Percentiles rank a stretch among this genome's conserved stretches.
phyloP scores from a whole-genome alignment of 345 rosid genomes.

The Balakata baccata region DNA sequence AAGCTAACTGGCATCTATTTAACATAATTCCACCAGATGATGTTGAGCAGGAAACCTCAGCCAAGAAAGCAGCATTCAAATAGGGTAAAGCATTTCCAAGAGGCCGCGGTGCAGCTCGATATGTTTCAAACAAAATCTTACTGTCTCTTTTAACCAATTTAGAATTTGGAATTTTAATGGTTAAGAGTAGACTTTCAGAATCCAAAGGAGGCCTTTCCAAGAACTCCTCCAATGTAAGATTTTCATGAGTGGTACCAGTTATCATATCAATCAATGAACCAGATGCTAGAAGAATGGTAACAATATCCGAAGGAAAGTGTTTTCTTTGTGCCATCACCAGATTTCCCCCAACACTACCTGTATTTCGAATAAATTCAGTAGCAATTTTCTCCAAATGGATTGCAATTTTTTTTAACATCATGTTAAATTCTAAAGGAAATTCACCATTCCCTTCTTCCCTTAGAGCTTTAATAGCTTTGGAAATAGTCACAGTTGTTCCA shows the following conservation, averaged over 20 bases:
- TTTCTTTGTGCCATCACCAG: constrained; percentile 76
- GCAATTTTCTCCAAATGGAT: constrained; percentile 75
- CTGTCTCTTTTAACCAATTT: constrained; percentile 24
- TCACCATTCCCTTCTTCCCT: constrained; percentile 31
- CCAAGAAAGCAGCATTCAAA: constrained; percentile 78
- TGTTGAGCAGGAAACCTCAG: constrained; percentile 44
- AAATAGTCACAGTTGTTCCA: constrained; percentile 76
- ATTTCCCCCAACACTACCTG: constrained; percentile 80
- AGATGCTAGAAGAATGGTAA: constrained; percentile 66
- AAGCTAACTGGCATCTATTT: constrained; percentile 54
- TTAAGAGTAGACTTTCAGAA: constrained; percentile 46
- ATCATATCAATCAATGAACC: constrained; percentile 49
- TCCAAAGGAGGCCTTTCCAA: constrained; percentile 56
- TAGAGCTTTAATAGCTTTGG: constrained; percentile 59
- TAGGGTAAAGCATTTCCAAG: constrained; percentile 77
- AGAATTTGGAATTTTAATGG: constrained; percentile 49
- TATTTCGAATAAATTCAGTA: constrained; percentile 50
- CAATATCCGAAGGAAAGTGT: constrained; percentile 77
- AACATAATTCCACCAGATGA: constrained; percentile 36
- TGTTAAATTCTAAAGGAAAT: constrained; percentile 19
- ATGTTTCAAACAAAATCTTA: constrained; percentile 57
- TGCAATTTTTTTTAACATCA: constrained; percentile 50
- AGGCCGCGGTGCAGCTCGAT: constrained; percentile 77
- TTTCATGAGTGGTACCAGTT: constrained; percentile 32
- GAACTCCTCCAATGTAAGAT: constrained; percentile 50